A percentile compares a stretch with the other conserved stretches of the same genome.
Conservation (phyloP, 2,329 filamentous ascomycete species). For the Aspergillus sp. region DNA sequence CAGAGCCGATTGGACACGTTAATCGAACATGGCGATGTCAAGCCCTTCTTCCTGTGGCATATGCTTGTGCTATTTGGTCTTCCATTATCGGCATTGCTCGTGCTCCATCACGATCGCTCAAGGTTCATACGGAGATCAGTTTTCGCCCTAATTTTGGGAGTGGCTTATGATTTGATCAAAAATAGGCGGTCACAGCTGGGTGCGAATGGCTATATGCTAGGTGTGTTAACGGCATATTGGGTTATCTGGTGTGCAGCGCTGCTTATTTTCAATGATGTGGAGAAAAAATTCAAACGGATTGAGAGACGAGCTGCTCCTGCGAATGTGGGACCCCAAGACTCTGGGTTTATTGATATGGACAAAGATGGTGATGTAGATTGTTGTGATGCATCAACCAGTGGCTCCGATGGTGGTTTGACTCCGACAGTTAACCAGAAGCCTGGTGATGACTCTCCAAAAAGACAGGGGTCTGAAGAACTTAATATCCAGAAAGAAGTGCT, state of each 20-base stretch:
- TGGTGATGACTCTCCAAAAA: background rate
- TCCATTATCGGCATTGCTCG: constrained; percentile 45
- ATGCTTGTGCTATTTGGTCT: constrained; percentile 23
- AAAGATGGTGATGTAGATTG: background rate
- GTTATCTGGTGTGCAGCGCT: constrained; percentile 48
- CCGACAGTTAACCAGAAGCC: background rate
- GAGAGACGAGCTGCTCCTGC: constrained; percentile 30
- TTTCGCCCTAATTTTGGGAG: constrained; percentile 38
- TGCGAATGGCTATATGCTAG: constrained; percentile 49
- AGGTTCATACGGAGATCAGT: constrained; percentile 38
- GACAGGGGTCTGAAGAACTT: background rate
- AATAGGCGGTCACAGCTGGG: constrained; percentile 44
- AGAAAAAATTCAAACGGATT: constrained; percentile 50
- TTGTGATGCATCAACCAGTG: too few species aligned
- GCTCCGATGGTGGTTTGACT: background rate
- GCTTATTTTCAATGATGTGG: constrained; percentile 50
- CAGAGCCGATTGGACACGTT: constrained; percentile 16
- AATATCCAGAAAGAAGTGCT: constrained; percentile 21
- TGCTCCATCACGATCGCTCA: constrained; percentile 39
- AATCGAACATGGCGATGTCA: constrained; percentile 22
- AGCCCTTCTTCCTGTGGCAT: constrained; percentile 32
- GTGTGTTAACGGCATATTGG: constrained; percentile 49
- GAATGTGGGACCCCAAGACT: background rate
- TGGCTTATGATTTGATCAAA: constrained; percentile 39
- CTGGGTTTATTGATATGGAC: background rate